Conservation (phyloP, 441 rosid species). For the Gossypium lobatum region DNA sequence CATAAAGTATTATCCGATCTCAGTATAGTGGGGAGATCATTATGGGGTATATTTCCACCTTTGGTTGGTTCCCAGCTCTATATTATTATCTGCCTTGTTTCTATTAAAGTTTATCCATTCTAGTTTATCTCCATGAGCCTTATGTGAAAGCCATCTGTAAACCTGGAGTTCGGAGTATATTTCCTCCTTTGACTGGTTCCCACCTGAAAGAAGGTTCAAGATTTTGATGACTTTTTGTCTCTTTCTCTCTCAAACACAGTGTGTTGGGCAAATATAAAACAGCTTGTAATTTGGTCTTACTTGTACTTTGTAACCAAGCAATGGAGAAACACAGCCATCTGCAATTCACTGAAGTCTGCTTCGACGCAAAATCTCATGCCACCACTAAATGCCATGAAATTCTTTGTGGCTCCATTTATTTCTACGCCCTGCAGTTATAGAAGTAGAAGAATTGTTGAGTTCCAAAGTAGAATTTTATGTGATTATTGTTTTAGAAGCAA, state of each 20-base stretch:
- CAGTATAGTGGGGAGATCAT: conserved; percentile 13
- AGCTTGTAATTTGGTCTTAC: conserved; percentile 25
- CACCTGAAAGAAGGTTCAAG: conserved; percentile 45
- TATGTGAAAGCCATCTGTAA: conserved; percentile 73
- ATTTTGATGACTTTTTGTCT: conserved; percentile 17
- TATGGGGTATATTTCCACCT: no score
- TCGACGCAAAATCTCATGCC: conserved; percentile 98
- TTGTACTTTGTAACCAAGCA: conserved; percentile 81
- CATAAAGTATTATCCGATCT: no score
- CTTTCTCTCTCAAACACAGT: background rate
- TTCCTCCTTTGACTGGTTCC: conserved; percentile 66
- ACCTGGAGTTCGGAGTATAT: conserved; percentile 76
- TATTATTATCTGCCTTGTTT: background rate
- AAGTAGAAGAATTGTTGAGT: background rate
- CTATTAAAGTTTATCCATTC: background rate
- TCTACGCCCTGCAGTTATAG: conserved; percentile 50
- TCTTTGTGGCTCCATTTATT: conserved; percentile 50
- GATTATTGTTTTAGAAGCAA: background rate
- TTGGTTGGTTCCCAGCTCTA: no score
- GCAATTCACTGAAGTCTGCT: conserved; percentile 82
- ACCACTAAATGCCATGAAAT: conserved; percentile 98
- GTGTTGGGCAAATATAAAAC: background rate
- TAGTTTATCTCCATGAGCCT: conserved; percentile 35
- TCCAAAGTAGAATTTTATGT: background rate
- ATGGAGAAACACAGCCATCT: conserved; percentile 92